Evolutionary conservation across 805 yeast species (phyloP).

Genomic region (Candida michaelii): DNA sequence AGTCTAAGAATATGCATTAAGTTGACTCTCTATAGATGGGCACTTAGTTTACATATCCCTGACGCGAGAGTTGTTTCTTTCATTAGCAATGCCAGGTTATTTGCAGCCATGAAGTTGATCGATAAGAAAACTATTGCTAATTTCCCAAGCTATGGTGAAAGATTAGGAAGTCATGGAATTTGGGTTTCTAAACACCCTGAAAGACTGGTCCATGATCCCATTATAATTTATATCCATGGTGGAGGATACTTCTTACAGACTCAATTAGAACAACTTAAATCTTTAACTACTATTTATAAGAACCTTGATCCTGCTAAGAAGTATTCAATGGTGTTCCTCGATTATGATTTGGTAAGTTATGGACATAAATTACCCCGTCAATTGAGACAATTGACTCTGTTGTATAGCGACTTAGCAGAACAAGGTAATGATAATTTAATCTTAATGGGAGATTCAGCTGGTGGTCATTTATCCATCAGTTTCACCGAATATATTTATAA

Average conservation of each 20-base stretch:
- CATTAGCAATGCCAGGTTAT: slow-evolving; percentile 7
- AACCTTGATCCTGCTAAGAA: slow-evolving; percentile 22
- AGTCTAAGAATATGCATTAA: slow-evolving; percentile 14
- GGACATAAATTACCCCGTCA: slow-evolving; percentile 34
- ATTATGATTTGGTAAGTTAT: slow-evolving; percentile 28
- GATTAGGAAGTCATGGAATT: slow-evolving; percentile 26
- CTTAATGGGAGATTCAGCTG: slow-evolving; percentile 42
- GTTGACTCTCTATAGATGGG: slow-evolving; percentile 14
- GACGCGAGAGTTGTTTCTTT: slow-evolving; percentile 9
- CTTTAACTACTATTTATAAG: slow-evolving; percentile 25
- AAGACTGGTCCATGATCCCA: slow-evolving; percentile 26
- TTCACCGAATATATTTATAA: slow-evolving; percentile 28
- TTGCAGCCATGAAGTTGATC: slow-evolving; percentile 6
- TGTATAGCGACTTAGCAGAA: slow-evolving; percentile 21
- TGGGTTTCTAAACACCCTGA: slow-evolving; percentile 35
- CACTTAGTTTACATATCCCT: slow-evolving; percentile 10
- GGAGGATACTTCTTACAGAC: slow-evolving; percentile 37
- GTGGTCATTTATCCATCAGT: slow-evolving; percentile 35
- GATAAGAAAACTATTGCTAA: slow-evolving; percentile 3
- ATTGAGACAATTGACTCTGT: slow-evolving; percentile 26
- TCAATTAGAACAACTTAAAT: slow-evolving; percentile 26
- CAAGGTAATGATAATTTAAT: slow-evolving; percentile 28
- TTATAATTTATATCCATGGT: slow-evolving; percentile 37
- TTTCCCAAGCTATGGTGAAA: slow-evolving; percentile 33
- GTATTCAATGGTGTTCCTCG: slow-evolving; percentile 26